Evolutionary conservation across 768 basidiomycete species (phyloP).

Genomic region (Lactarius sp.): DNA sequence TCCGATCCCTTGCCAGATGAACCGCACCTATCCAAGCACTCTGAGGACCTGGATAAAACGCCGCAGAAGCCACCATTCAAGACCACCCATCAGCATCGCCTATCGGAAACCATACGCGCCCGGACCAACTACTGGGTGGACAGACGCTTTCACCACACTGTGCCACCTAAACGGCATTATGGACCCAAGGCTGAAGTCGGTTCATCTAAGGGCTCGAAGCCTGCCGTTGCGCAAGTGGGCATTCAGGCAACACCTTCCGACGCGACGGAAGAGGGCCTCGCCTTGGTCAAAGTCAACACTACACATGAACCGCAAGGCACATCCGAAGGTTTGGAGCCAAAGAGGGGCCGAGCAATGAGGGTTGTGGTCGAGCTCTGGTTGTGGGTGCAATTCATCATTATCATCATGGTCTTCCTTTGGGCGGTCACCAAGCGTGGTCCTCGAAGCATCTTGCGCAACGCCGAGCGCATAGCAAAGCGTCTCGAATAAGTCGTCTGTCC

Average conservation of each 20-base stretch:
- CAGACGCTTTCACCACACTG: slow-evolving; percentile 44
- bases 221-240: slow-evolving; percentile 4
- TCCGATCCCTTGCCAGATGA: slow-evolving; percentile 25
- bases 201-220: neutral
- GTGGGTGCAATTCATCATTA: slow-evolving; percentile 75
- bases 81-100: slow-evolving; percentile 30
- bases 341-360: slow-evolving; percentile 33
- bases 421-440: slow-evolving; percentile 77
- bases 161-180: slow-evolving; percentile 2
- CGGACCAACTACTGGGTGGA: slow-evolving; percentile 58
- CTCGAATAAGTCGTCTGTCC: slow-evolving; percentile 1
- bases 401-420: slow-evolving; percentile 73
- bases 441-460: slow-evolving; percentile 55
- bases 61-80: slow-evolving; percentile 20
- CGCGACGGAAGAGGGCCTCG: neutral
- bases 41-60: slow-evolving; percentile 20
- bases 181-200: neutral
- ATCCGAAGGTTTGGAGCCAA: neutral
- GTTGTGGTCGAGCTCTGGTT: slow-evolving; percentile 74
- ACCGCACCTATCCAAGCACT: slow-evolving; percentile 20
- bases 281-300: neutral
- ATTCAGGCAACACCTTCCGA: slow-evolving; percentile 9
- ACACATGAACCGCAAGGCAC: neutral
- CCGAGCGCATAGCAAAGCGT: slow-evolving; percentile 28
- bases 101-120: slow-evolving; percentile 50